A percentile compares a stretch with the other conserved stretches of the same genome.
Evolutionary conservation across 352 stramenopile genomes (phyloP).

Genomic region (Pythium aristosporum): DNA sequence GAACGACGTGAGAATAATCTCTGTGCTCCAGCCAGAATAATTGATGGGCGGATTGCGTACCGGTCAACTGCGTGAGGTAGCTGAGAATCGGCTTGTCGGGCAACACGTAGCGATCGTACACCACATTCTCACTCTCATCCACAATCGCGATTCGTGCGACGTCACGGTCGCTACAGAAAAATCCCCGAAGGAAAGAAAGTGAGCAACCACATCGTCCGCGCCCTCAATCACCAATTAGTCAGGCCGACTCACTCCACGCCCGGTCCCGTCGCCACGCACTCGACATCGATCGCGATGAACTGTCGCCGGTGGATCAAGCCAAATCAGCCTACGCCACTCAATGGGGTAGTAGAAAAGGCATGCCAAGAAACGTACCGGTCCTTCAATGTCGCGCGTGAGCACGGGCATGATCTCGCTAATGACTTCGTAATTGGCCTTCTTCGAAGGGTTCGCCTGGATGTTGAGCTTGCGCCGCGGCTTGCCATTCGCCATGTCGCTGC

Average conservation of each 20-base stretch:
- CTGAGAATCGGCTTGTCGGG: conserved; percentile 84
- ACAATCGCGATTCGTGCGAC: conserved; percentile 90
- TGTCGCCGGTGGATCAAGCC: conserved; percentile 13
- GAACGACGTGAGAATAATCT: not conserved
- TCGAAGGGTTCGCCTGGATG: conserved; percentile 67
- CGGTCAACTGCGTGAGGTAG: conserved; percentile 91
- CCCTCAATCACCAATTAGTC: no score
- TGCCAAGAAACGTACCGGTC: conserved; percentile 45
- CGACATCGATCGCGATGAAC: conserved; percentile 93
- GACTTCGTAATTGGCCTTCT: conserved; percentile 61
- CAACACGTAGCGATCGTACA: conserved; percentile 88
- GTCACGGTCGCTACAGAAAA: conserved; percentile 73
- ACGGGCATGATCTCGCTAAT: conserved; percentile 79
- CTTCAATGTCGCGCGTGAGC: conserved; percentile 73
- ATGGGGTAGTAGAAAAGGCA: no score
- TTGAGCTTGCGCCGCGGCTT: conserved; percentile 43
- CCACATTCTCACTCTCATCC: conserved; percentile 81
- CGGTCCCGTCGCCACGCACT: conserved; percentile 89
- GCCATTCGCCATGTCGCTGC: conserved; percentile 5
- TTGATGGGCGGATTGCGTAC: not conserved
- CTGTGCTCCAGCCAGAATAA: not conserved
- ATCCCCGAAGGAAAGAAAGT: not conserved
- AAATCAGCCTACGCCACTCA: not conserved
- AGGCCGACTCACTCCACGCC: conserved; percentile 55
- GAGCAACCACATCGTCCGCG: not conserved